phyloP scores from a whole-genome alignment of 495 filamentous ascomycete genomes.

The Friedmanniomyces endolithicus region DNA sequence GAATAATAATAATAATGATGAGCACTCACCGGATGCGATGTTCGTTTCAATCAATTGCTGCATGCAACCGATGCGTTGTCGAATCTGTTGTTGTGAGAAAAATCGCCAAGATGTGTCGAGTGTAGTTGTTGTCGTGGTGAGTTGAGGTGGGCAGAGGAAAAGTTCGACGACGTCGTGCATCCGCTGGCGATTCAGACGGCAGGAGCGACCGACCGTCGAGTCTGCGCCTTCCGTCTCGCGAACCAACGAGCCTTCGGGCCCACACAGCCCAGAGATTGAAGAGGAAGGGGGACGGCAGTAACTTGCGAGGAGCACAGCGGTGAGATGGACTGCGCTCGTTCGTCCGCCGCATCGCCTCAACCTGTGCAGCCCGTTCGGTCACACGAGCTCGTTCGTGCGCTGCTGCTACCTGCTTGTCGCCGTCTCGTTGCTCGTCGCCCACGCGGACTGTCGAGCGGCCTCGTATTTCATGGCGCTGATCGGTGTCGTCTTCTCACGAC shows the following conservation, averaged over 20 bases:
- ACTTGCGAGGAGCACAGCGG: not conserved
- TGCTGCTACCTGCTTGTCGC: not conserved
- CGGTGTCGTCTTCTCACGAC: not conserved
- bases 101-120: not conserved
- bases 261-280: too few relatives aligned
- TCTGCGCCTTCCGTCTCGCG: too few relatives aligned
- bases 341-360: not conserved
- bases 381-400: not conserved
- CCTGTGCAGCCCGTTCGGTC: not conserved
- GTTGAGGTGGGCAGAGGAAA: too few relatives aligned
- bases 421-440: not conserved
- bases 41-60: not conserved
- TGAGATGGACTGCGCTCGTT: not conserved
- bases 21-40: not conserved
- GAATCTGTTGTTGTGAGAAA: not conserved
- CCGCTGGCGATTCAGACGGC: too few relatives aligned
- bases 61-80: not conserved
- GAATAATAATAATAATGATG: too few relatives aligned
- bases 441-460: not conserved
- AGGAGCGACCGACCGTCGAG: too few relatives aligned
- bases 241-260: too few relatives aligned
- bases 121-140: too few relatives aligned
- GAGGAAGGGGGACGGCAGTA: not conserved
- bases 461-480: not conserved
- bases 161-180: too few relatives aligned